phyloP scores from a whole-genome alignment of 2,329 filamentous ascomycete genomes.

The Epichloe gansuensis region DNA sequence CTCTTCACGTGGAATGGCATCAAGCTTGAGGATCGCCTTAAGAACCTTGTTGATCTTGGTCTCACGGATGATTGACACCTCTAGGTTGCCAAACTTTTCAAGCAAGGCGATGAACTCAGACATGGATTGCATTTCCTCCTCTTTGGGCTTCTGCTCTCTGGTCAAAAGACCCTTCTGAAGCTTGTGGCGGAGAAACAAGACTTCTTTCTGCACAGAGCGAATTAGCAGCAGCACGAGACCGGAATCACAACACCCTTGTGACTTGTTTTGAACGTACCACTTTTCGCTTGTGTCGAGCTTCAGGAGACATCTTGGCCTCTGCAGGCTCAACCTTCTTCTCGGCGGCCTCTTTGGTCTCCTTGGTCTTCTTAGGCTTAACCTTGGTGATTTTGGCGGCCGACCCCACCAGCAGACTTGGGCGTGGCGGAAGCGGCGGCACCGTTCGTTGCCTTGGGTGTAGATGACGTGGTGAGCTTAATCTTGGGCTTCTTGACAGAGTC shows the following conservation, averaged over 20 bases:
- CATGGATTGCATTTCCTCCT: conserved; percentile 71
- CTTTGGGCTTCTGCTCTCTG: conserved; percentile 72
- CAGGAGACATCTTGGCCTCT: conserved; percentile 45
- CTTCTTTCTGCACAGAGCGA: conserved; percentile 43
- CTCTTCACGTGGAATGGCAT: conserved; percentile 74
- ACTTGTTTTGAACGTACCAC: conserved; percentile 31
- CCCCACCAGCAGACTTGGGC: conserved; percentile 44
- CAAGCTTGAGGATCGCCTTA: conserved; percentile 83
- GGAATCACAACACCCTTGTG: no score
- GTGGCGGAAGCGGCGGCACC: conserved; percentile 27
- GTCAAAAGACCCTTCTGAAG: conserved; percentile 89
- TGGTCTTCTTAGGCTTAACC: conserved; percentile 45
- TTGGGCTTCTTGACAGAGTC: conserved; percentile 57
- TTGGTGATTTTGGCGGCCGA: conserved; percentile 40
- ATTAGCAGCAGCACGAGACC: conserved; percentile 20
- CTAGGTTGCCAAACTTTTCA: conserved; percentile 67
- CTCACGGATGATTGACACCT: conserved; percentile 73
- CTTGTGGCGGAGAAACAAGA: conserved; percentile 89
- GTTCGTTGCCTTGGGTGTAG: conserved; percentile 58
- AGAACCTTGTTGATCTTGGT: conserved; percentile 99
- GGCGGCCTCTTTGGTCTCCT: conserved; percentile 41
- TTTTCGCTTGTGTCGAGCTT: conserved; percentile 47
- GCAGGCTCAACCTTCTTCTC: conserved; percentile 47
- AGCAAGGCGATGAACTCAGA: conserved; percentile 68
- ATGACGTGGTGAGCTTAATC: conserved; percentile 52